A percentile compares a stretch with the other conserved stretches of the same genome.
Evolutionary conservation across 2,329 filamentous ascomycete genomes (phyloP).

Genomic region (Aureobasidium namibiae): DNA sequence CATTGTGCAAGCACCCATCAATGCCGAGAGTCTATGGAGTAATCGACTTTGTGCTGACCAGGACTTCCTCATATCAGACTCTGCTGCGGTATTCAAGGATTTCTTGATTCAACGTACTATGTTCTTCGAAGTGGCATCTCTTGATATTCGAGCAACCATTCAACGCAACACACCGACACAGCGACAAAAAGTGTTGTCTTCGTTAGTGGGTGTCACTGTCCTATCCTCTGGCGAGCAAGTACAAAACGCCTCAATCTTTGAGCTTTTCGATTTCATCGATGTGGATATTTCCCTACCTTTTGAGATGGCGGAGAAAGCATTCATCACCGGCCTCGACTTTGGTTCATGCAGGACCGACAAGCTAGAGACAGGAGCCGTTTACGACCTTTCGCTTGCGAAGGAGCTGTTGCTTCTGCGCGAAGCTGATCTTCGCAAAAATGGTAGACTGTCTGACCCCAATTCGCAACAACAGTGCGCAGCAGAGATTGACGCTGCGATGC

Average conservation of each 20-base stretch:
- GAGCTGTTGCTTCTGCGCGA: constrained; percentile 66
- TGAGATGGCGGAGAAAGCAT: constrained; percentile 43
- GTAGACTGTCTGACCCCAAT: constrained; percentile 23
- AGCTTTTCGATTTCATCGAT: constrained; percentile 86
- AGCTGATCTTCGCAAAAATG: constrained; percentile 48
- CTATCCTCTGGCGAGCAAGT: constrained; percentile 58
- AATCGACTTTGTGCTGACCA: constrained; percentile 51
- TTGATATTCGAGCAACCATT: constrained; percentile 72
- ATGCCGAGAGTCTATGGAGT: constrained; percentile 66
- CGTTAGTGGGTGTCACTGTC: constrained; percentile 69
- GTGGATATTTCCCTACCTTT: constrained; percentile 45
- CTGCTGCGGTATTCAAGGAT: constrained; percentile 62
- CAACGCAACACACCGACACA: constrained; percentile 56
- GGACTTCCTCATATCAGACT: constrained; percentile 60
- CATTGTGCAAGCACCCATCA: constrained; percentile 61
- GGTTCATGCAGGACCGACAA: constrained; percentile 55
- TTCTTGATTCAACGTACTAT: constrained; percentile 71
- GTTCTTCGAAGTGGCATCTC: constrained; percentile 74
- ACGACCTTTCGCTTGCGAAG: constrained; percentile 61
- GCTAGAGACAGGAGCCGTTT: constrained; percentile 49
- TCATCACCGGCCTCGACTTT: constrained; percentile 61
- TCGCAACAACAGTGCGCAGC: constrained; percentile 40
- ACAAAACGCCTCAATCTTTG: constrained; percentile 70
- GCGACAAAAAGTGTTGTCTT: constrained; percentile 41
- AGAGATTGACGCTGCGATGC: constrained; percentile 53